phyloP scores from a whole-genome alignment of 140 eudicot genomes.

The Ambrosia hybrid region DNA sequence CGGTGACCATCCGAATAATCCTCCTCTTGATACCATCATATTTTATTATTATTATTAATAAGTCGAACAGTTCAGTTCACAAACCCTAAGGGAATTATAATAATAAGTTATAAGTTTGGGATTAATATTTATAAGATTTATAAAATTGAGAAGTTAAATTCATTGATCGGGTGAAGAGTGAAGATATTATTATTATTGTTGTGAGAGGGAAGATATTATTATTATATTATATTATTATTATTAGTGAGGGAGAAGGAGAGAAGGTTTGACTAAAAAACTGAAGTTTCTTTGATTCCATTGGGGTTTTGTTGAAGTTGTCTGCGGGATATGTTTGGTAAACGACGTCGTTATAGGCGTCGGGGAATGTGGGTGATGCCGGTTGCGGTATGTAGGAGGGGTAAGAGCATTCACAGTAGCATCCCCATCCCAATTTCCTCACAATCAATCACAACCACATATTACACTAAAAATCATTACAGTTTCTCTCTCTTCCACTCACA shows the following conservation, averaged over 20 bases:
- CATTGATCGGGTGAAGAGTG: constrained; percentile 31
- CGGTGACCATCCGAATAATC: constrained; percentile 97
- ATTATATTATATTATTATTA: constrained; percentile 1
- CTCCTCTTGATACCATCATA: constrained; percentile 82
- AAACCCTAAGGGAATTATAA: constrained; percentile 32
- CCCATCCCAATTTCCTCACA: too few species aligned
- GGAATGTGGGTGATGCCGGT: constrained; percentile 17
- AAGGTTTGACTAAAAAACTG: constrained; percentile 44
- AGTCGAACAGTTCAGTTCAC: neutral
- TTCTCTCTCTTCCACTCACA: too few species aligned
- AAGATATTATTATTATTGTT: constrained; percentile 4
- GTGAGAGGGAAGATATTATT: neutral
- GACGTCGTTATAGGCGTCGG: constrained; percentile 33
- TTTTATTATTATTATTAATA: neutral
- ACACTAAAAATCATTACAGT: too few species aligned
- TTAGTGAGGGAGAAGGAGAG: constrained; percentile 24
- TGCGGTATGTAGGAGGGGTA: constrained; percentile 22
- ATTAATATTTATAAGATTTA: too few species aligned
- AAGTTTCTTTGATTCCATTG: constrained; percentile 32
- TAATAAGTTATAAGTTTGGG: neutral
- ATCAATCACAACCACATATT: too few species aligned
- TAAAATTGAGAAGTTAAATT: neutral
- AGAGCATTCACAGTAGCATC: too few species aligned
- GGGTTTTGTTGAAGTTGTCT: constrained; percentile 24
- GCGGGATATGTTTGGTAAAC: constrained; percentile 18